Evolutionary conservation across 23 red algal genomes (phyloP), one percentile per base, ranked within the genome.

Genomic region (Gracilariopsis chorda): DNA sequence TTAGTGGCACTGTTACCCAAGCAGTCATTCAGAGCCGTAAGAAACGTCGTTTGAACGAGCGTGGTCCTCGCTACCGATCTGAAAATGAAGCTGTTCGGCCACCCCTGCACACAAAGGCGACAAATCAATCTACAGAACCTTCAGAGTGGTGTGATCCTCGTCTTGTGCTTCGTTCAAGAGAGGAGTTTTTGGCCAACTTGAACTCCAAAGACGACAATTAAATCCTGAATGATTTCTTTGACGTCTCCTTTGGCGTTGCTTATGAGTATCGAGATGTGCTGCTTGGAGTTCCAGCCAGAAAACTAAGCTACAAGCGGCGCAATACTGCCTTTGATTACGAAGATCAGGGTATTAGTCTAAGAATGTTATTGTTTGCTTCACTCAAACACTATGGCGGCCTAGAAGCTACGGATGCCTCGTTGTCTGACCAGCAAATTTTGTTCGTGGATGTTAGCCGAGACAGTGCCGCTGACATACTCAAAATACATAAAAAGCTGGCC

Each of bases 1-100:
- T 82, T 17, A 82, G 49, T 41, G 46, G 77, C 2, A 82, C 77
- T 13, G 77, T 51, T 14, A 82, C 77, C 8, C 77, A 82, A 59
- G 25, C 48, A 12, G 60, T 59, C 35, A 17, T 82, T 20, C 46
- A 82, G 7, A 82, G 47, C 10, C 25, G 28, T 34, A 59, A 58
- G 16, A 41, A 28, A 28, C 77, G 33, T 82, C 19, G 20, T 16
- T 47, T 20, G 65, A 36, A 23, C 27, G 23, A 77, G 9, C 4
- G 48, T 48, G 40, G 40, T 21, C 12, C n/a, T 45, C n/a, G n/a
- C n/a, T n/a, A n/a, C n/a, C n/a, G n/a, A n/a, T n/a, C n/a, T n/a
- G n/a, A n/a, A n/a, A n/a, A n/a, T n/a, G n/a, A n/a, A n/a, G n/a
- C n/a, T n/a, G n/a, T n/a, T n/a, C n/a, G 67, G 40, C 7, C 35